A percentile compares a stretch with the other conserved stretches of the same genome.
Conservation (phyloP, 495 filamentous ascomycete species). For the Xylaria scruposa region DNA sequence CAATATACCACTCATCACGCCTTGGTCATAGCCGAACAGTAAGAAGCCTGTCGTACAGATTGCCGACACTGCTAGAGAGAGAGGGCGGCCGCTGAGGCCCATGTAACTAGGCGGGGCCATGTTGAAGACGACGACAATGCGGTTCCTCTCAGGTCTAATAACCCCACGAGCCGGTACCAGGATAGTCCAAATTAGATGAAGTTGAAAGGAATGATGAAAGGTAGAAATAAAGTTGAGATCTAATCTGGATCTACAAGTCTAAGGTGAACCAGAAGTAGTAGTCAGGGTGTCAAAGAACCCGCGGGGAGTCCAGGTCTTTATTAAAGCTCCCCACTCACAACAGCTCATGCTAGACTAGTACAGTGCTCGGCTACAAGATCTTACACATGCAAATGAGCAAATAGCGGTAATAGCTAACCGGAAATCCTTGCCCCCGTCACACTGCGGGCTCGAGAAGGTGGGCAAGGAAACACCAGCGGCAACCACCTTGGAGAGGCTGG, state of each 20-base stretch:
- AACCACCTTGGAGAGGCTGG: not conserved
- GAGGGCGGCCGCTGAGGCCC: slow-evolving; percentile 68
- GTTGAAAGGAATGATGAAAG: not conserved
- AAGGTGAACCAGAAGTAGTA: slow-evolving; percentile 4
- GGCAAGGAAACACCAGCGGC: not conserved
- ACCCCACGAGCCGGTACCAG: not conserved
- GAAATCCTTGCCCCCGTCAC: not conserved
- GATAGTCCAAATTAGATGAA: slow-evolving; percentile 4
- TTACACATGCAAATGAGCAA: slow-evolving; percentile 14
- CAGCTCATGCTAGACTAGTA: not conserved
- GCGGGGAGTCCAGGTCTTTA: slow-evolving; percentile 17
- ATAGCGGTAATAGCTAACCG: not conserved
- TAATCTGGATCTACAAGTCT: slow-evolving; percentile 7
- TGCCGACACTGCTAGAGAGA: slow-evolving; percentile 67
- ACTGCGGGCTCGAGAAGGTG: not conserved
- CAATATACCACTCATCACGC: slow-evolving; percentile 81
- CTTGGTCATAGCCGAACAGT: slow-evolving; percentile 75
- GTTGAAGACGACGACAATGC: slow-evolving; percentile 23
- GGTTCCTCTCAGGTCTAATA: slow-evolving; percentile 11
- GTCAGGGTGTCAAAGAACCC: not conserved
- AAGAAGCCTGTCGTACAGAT: slow-evolving; percentile 77
- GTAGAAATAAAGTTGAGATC: not conserved
- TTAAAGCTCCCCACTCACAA: slow-evolving; percentile 2
- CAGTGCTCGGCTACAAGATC: slow-evolving; percentile 8
- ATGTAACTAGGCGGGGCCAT: slow-evolving; percentile 59